Base-by-base conservation (phyloP, 129 eudicot genomes). In the Pseudognaphalium luteoalbum region DNA sequence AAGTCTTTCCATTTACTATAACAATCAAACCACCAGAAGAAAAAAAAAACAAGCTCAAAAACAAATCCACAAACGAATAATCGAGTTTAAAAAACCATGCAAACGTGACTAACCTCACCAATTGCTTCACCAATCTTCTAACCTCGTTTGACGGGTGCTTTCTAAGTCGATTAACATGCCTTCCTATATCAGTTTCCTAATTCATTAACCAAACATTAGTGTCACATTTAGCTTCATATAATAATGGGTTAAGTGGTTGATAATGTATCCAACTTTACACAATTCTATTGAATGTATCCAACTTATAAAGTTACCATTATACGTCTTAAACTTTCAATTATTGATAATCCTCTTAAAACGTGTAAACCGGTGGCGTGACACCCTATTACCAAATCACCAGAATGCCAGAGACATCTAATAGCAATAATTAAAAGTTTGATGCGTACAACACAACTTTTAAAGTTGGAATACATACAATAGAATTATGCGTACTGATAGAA, bases 151-250 rank as follows among this genome's bases (percentile, higher is more conserved):
- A 93, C 0, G 88, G 88, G 80, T 93, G 94, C 82, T 91, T 93
- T 83, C 98, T 84, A 75, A 88, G 83, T 35, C 81, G 88, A 70
- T 88, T 93, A 61, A 93, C 98, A 83, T 88, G 80, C 81, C 97
- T 93, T 61, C 98, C 97, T 56, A 93, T 88, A 81, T 93, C 96
- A 72, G 97, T 91, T 85, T 93, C 98, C 98, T 91, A 16, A 41
- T 34, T 33, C 4, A 9, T 39, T 20, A 21, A 7, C 7, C 35
- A 70, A 0, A 9, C 0, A 15, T 58, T 17, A 47, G 54, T 12
- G 52, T 44, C 52, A 44, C 52, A 12, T 12, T 12, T 44, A 44
- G 12, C 52, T 44, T 11, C 52, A 44, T 44, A 44, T 4, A n/a
- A 16, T 16, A 35, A n/a, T 19, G 17, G 29, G 22, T 34, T n/a